Evolutionary conservation across 2,329 filamentous ascomycete species (phyloP).

Genomic region (Nothopassalora personata): DNA sequence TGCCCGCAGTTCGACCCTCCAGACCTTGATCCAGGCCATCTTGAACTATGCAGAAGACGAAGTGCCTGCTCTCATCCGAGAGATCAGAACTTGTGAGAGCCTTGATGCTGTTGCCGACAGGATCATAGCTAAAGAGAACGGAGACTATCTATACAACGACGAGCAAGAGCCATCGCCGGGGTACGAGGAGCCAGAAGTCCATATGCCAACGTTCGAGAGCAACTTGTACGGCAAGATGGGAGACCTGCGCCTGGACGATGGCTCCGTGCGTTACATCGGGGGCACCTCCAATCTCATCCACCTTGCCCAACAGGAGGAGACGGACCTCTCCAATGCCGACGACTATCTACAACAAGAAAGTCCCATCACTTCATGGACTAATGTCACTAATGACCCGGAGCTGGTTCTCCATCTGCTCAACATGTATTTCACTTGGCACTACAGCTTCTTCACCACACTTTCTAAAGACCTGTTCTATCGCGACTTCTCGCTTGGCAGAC

Average conservation of each 20-base stretch:
- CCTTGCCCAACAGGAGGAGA: slow-evolving; percentile 50
- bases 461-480: slow-evolving; percentile 81
- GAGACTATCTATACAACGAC: slow-evolving; percentile 41
- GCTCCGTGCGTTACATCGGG: slow-evolving; percentile 83
- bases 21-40: slow-evolving; percentile 89
- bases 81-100: slow-evolving; percentile 81
- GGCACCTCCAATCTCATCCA: slow-evolving; percentile 93
- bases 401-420: slow-evolving; percentile 83
- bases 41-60: slow-evolving; percentile 86
- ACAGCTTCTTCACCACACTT: slow-evolving; percentile 88
- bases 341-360: slow-evolving; percentile 54
- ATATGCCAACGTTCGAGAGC: slow-evolving; percentile 55
- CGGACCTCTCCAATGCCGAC: slow-evolving; percentile 33
- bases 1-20: slow-evolving; percentile 78
- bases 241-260: slow-evolving; percentile 79
- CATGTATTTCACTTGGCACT: slow-evolving; percentile 99
- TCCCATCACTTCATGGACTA: slow-evolving; percentile 79
- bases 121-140: slow-evolving; percentile 51
- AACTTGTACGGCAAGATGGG: slow-evolving; percentile 91
- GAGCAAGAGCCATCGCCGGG: slow-evolving; percentile 32
- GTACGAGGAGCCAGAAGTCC: slow-evolving; percentile 35
- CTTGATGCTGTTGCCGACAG: slow-evolving; percentile 59
- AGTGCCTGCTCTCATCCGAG: slow-evolving; percentile 71
- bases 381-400: slow-evolving; percentile 71
- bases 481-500: slow-evolving; percentile 71